Conservation (phyloP, 768 basidiomycete species). For the Termitomyces sp. region DNA sequence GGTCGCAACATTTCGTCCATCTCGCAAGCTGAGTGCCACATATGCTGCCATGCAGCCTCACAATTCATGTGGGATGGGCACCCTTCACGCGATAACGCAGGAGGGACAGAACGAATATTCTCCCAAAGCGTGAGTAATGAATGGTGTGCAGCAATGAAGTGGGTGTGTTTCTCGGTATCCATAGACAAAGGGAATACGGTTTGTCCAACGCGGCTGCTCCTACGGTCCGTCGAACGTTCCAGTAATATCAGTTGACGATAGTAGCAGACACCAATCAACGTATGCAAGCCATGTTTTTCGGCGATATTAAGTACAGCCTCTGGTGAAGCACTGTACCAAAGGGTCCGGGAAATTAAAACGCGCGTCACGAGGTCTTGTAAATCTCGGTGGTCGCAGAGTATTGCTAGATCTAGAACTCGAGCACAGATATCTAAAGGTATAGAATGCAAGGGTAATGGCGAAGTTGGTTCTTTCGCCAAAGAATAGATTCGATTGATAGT, state of each 20-base stretch:
- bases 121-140: slow-evolving; percentile 57
- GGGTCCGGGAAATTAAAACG: slow-evolving; percentile 46
- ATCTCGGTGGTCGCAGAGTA: slow-evolving; percentile 40
- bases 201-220: slow-evolving; percentile 23
- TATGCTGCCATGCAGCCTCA: slow-evolving; percentile 42
- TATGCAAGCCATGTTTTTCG: slow-evolving; percentile 31
- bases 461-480: slow-evolving; percentile 23
- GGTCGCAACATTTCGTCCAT: slow-evolving; percentile 40
- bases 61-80: slow-evolving; percentile 52
- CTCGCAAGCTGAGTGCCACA: slow-evolving; percentile 50
- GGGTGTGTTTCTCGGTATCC: slow-evolving; percentile 36
- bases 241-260: slow-evolving; percentile 44
- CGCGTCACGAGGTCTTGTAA: slow-evolving; percentile 47
- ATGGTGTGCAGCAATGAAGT: slow-evolving; percentile 54
- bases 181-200: slow-evolving; percentile 26
- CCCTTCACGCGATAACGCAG: slow-evolving; percentile 34
- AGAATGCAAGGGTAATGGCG: slow-evolving; percentile 25
- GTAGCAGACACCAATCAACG: slow-evolving; percentile 49
- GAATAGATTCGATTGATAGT: slow-evolving; percentile 38
- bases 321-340: slow-evolving; percentile 50
- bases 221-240: slow-evolving; percentile 24
- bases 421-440: slow-evolving; percentile 34
- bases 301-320: slow-evolving; percentile 48
- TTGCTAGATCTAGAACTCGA: slow-evolving; percentile 49
- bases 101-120: slow-evolving; percentile 42